phyloP scores from a whole-genome alignment of 768 basidiomycete genomes.

The Hirschioporus abietinus region DNA sequence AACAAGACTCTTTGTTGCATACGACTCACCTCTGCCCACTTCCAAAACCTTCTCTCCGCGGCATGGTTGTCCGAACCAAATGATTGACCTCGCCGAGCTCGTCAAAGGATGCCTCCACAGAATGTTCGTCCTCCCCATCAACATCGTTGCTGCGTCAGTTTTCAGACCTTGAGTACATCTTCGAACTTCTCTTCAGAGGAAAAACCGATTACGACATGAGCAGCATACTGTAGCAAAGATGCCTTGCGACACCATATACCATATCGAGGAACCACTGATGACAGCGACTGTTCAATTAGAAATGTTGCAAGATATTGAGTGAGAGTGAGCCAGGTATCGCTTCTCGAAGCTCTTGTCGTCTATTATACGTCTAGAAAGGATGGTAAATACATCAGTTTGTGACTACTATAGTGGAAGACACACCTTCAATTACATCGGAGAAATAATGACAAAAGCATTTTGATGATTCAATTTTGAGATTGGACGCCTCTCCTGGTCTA shows the following conservation, averaged over 20 bases:
- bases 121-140: conserved; percentile 3
- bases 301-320: no score
- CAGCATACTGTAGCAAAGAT: conserved; percentile 5
- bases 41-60: conserved; percentile 5
- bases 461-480: no score
- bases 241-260: conserved; percentile 11
- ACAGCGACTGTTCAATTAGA: background rate
- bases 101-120: conserved; percentile 6
- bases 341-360: no score
- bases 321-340: no score
- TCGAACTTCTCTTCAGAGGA: conserved; percentile 7
- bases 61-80: conserved; percentile 11
- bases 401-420: no score
- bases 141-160: background rate
- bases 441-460: no score
- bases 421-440: no score
- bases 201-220: conserved; percentile 13
- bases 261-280: conserved; percentile 11
- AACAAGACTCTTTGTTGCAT: no score
- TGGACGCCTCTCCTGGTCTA: no score
- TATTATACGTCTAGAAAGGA: no score
- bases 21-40: no score
- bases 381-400: no score
- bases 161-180: conserved; percentile 4
- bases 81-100: conserved; percentile 13